Percentiles rank a stretch among this genome's conserved stretches.
These are phyloP conservation scores for Betula pendula DNA, from an alignment of 306 rosid genomes.

Conservation along the genomic window DNA sequence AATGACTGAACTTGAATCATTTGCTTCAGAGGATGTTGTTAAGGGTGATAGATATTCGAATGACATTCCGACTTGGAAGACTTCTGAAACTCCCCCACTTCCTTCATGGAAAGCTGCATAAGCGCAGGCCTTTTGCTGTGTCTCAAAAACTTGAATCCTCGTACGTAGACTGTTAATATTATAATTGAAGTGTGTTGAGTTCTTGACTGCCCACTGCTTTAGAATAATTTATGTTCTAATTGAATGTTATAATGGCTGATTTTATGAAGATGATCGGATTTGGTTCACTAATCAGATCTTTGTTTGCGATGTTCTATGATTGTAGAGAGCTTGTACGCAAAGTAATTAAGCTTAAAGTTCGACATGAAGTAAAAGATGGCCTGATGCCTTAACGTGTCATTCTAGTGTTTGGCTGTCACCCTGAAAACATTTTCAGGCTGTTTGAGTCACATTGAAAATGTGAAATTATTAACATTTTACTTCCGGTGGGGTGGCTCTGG, in stretches of 20 bases:
- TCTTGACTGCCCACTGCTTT: not conserved
- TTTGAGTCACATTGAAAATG: no score
- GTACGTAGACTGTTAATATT: no score
- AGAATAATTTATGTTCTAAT: no score
- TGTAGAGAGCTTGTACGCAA: no score
- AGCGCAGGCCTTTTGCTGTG: not conserved
- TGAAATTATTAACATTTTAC: no score
- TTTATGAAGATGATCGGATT: not conserved
- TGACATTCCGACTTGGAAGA: conserved; percentile 30
- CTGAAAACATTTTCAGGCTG: no score
- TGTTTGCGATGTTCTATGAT: not conserved
- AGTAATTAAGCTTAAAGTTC: no score
- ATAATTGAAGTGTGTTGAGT: not conserved
- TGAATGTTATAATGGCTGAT: not conserved
- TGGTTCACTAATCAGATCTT: not conserved
- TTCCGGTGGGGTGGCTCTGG: no score
- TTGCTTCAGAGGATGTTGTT: conserved; percentile 36
- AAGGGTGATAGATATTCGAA: conserved; percentile 45
- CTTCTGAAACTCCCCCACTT: conserved; percentile 55
- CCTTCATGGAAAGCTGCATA: conserved; percentile 45
- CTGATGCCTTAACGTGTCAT: no score
- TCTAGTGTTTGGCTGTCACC: no score
- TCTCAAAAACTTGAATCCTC: not conserved
- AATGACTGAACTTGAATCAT: conserved; percentile 56
- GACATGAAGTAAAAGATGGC: no score